Evolutionary conservation across 2,329 filamentous ascomycete species (phyloP), one percentile per base, ranked within the genome.

Genomic region (Truncatella angustata): DNA sequence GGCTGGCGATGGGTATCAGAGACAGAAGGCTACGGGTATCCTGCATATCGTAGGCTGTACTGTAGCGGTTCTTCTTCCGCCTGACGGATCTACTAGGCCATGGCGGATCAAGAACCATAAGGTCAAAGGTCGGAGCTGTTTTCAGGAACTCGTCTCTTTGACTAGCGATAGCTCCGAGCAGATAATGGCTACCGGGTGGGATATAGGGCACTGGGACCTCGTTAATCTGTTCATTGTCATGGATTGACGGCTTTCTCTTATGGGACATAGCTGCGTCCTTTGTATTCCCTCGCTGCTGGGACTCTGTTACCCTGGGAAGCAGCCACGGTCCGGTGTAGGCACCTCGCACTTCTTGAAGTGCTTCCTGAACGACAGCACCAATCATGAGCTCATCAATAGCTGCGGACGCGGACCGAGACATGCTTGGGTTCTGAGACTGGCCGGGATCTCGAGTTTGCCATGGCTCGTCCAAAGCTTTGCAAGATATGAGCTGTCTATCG

Each of bases 11-110:
- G n/a, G 83, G 82, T 23, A 87, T 72, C 10, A 70, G 70, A 3
- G 69, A 68, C n/a, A 87, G 71, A 2, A 87, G 72, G 1, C 61
- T 49, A 11, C 70, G 66, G 50, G 84, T 74, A 46, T 81, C 76
- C 11, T 70, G 62, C 37, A 76, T 68, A 53, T 70, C 70, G 47
- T 71, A 62, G 4, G 76, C 75, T 5, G 76, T 81, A 2, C 61
- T 56, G 66, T 84, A 82, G 58, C 76, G 61, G 61, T 71, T 68
- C 46, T 63, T 84, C 60, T 81, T 84, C 35, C 87, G 77, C 58
- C 80, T 79, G 12, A 83, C 89, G 5, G 88, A 92, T 42, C 85
- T 80, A 63, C 91, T 93, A 0, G 89, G 88, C 89, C 90, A 93
- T 1, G 90, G 89, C 3, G 90, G 90, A 63, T 93, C 89, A 18